Percentiles rank a stretch among this genome's conserved stretches.
phyloP scores from a whole-genome alignment of 2,329 filamentous ascomycete species.

The Aspergillus sp. region DNA sequence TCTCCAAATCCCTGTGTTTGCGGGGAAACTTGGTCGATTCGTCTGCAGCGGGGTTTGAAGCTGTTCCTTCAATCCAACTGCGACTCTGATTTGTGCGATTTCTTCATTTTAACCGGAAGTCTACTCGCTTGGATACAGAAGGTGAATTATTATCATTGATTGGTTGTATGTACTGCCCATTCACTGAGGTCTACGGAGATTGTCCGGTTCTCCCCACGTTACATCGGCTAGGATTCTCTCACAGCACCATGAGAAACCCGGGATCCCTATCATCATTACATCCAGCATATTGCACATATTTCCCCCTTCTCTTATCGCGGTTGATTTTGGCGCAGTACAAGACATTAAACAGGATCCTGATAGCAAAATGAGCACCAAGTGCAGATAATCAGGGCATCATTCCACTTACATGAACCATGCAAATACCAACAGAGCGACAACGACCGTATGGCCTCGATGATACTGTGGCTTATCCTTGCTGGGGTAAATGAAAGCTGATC shows the following conservation, averaged over 20 bases:
- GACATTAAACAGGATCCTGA: constrained; percentile 56
- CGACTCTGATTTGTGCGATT: no score
- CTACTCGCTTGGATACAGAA: no score
- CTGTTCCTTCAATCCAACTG: no score
- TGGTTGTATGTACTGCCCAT: no score
- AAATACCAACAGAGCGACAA: constrained; percentile 56
- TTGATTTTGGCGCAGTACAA: constrained; percentile 62
- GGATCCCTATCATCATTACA: constrained; percentile 62
- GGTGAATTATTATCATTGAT: no score
- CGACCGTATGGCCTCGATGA: constrained; percentile 57
- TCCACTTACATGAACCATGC: constrained; percentile 61
- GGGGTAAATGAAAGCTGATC: constrained; percentile 58
- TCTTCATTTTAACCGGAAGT: no score
- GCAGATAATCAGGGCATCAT: not conserved
- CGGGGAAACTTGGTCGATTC: no score
- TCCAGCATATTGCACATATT: constrained; percentile 54
- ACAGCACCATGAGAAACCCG: constrained; percentile 57
- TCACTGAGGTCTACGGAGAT: no score
- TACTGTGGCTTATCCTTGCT: constrained; percentile 53
- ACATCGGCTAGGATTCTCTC: constrained; percentile 7
- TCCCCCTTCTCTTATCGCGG: constrained; percentile 56
- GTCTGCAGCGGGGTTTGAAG: no score
- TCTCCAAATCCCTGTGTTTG: no score
- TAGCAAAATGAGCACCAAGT: not conserved
- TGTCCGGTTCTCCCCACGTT: no score